Conservation (phyloP, 1,284 basidiomycete species). For the Mycena citricolor region DNA sequence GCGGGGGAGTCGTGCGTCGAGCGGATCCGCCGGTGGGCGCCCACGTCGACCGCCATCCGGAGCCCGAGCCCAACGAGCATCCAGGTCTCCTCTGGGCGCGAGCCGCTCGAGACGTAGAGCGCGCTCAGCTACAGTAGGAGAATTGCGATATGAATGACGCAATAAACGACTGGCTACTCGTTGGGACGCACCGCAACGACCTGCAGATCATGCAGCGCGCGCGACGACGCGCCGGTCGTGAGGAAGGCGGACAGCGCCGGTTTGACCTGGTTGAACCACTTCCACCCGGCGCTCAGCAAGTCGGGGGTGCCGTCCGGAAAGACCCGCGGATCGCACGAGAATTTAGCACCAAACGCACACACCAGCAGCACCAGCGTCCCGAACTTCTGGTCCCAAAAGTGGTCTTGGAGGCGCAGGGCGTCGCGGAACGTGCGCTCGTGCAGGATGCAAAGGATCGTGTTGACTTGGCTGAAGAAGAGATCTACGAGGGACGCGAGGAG, state of each 20-base stretch:
- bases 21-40: constrained; percentile 1
- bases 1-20: constrained; percentile 2
- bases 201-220: constrained; percentile 65
- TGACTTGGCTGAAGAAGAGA: constrained; percentile 56
- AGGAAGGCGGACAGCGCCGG: constrained; percentile 43
- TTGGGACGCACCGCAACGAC: constrained; percentile 30
- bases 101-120: not conserved
- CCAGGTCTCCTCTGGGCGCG: constrained; percentile 8
- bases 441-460: constrained; percentile 56
- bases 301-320: constrained; percentile 35
- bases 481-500: constrained; percentile 54
- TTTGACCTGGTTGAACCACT: constrained; percentile 55
- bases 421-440: constrained; percentile 63
- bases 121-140: constrained; percentile 19
- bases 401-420: constrained; percentile 46
- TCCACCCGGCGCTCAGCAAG: constrained; percentile 58
- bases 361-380: constrained; percentile 61
- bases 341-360: constrained; percentile 63
- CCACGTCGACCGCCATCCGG: constrained; percentile 8
- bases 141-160: not conserved
- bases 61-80: constrained; percentile 13
- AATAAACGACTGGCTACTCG: not conserved
- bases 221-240: constrained; percentile 44
- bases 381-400: constrained; percentile 54
- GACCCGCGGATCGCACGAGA: constrained; percentile 56